phyloP scores from a whole-genome alignment of 2,329 filamentous ascomycete species.

The Beauveria australis region DNA sequence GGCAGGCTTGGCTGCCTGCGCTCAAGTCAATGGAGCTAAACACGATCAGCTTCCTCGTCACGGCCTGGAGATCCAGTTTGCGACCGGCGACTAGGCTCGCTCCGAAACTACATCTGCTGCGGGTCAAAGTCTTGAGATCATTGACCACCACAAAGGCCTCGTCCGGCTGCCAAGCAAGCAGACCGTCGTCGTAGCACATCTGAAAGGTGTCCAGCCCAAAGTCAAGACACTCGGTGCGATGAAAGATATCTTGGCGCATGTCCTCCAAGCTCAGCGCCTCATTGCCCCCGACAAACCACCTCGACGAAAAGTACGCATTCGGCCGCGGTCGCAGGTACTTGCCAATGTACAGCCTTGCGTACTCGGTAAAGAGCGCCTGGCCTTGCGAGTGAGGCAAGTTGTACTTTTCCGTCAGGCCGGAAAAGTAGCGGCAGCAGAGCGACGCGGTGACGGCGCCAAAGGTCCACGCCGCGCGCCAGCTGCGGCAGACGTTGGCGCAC shows the following conservation, averaged over 20 bases:
- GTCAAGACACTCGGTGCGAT: neutral
- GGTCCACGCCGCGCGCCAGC: constrained; percentile 21
- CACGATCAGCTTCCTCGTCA: constrained; percentile 17
- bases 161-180: constrained; percentile 21
- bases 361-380: neutral
- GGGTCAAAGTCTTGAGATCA: constrained; percentile 15
- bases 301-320: neutral
- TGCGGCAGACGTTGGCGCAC: constrained; percentile 19
- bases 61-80: constrained; percentile 13
- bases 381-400: constrained; percentile 1
- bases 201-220: constrained; percentile 11
- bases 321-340: constrained; percentile 10
- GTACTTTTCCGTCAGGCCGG: constrained; percentile 18
- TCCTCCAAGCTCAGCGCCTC: neutral
- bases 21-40: constrained; percentile 9
- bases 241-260: neutral
- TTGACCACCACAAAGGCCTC: constrained; percentile 18
- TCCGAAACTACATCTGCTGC: constrained; percentile 16
- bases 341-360: constrained; percentile 2
- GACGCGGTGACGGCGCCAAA: constrained; percentile 15
- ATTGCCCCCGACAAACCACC: neutral
- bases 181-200: constrained; percentile 17
- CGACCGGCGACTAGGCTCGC: constrained; percentile 13
- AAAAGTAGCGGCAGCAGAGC: constrained; percentile 20
- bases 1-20: neutral